These are phyloP conservation scores for Phaffomyces antillensis DNA, from an alignment of 805 yeast species.

Conservation along the genomic window DNA sequence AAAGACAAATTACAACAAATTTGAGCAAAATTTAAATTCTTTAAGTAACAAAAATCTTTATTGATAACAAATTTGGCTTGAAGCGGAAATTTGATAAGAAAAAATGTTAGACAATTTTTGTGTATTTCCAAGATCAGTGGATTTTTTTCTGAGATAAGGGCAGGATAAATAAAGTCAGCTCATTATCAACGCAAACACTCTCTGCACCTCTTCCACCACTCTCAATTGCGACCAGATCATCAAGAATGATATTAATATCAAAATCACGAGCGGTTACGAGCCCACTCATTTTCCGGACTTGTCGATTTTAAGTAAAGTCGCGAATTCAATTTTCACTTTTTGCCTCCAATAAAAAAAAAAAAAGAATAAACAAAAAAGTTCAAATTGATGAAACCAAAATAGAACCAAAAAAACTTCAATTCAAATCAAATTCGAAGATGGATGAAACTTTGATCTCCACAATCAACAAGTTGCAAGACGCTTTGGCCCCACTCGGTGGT, in stretches of 20 bases:
- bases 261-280: no score
- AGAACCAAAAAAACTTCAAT: neutral
- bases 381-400: no score
- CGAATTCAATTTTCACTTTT: neutral
- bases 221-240: no score
- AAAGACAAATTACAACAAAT: neutral
- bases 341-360: constrained; percentile 1
- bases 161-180: neutral
- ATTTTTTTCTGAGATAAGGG: no score
- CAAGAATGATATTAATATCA: no score
- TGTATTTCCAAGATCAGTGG: no score
- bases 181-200: no score
- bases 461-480: constrained; percentile 78
- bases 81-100: neutral
- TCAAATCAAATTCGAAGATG: constrained; percentile 31
- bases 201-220: no score
- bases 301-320: neutral
- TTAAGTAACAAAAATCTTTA: neutral
- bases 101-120: no score
- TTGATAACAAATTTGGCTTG: neutral
- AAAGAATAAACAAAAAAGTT: no score
- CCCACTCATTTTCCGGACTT: neutral
- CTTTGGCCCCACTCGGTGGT: constrained; percentile 80
- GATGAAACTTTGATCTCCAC: constrained; percentile 70
- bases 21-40: neutral